Base-by-base conservation (phyloP, 257 asterid genomes). In the Solanum corneliomulleri region DNA sequence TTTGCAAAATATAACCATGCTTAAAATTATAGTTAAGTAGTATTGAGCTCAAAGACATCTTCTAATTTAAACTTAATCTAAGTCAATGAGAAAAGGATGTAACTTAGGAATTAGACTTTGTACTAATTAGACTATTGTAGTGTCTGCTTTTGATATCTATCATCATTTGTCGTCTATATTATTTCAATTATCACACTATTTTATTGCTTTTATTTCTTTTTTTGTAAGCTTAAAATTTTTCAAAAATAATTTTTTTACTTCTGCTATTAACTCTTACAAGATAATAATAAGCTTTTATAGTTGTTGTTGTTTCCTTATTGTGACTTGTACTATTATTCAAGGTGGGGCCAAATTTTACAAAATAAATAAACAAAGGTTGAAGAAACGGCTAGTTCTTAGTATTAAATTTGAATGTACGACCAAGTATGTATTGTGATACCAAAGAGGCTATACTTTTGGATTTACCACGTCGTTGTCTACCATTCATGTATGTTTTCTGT, bases 171-270 rank as follows among this genome's bases (percentile, higher is more conserved):
- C 14, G 4, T 62, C 14, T 62, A 62, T n/a, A n/a, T 5, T 23
- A 0, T 7, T 62, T 62, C 4, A 1, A n/a, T 62, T n/a, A 62
- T 2, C 31, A 11, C 9, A 62, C 4, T 62, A 62, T 62, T 62
- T 62, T 62, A 0, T 62, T n/a, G 0, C 3, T n/a, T 1, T 62
- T 0, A 2, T 11, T 62, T 1, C 0, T n/a, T 62, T 62, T n/a
- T 1, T n/a, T n/a, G 0, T n/a, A 62, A 16, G 16, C 0, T 62
- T n/a, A 62, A 14, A n/a, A 11, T 62, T 3, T 62, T 23, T 62
- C 12, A 1, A 9, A 62, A 62, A 62, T 23, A 62, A 2, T 10
- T 62, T 62, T 23, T 6, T 3, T 56, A 18, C 64, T 0, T 7
- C 11, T 18, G 3, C 1, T 5, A n/a, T n/a, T n/a, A n/a, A n/a